These are phyloP conservation scores for Chenopodium quinoa DNA, from an alignment of 148 eudicot species.

Conservation along the genomic window DNA sequence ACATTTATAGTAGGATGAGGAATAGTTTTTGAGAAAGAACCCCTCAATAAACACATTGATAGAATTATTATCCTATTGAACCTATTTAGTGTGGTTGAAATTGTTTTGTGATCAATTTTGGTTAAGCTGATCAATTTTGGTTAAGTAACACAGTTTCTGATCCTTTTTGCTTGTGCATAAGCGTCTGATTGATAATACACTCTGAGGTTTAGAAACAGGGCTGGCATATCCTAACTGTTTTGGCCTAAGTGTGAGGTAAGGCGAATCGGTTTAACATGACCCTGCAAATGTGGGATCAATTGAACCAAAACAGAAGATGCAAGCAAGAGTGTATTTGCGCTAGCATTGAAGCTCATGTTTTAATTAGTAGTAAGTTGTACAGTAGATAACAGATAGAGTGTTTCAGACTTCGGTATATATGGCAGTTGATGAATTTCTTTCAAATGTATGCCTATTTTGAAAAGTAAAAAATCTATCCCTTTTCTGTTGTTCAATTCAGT, in stretches of 20 bases:
- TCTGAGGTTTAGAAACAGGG: background rate
- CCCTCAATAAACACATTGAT: slow-evolving; percentile 14
- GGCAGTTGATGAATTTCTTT: background rate
- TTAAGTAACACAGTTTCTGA: background rate
- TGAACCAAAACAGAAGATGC: background rate
- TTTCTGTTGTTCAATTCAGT: background rate
- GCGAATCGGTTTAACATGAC: background rate
- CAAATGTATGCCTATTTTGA: background rate
- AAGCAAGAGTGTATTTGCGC: background rate
- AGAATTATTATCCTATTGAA: background rate
- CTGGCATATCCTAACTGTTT: background rate
- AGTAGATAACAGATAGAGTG: background rate
- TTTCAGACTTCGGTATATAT: background rate
- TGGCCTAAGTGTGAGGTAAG: background rate
- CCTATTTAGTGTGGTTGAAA: background rate
- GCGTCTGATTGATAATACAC: background rate
- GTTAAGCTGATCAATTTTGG: background rate
- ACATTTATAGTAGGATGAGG: slow-evolving; percentile 2
- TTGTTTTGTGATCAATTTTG: slow-evolving; percentile 6
- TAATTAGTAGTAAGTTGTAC: background rate
- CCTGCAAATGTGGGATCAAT: background rate
- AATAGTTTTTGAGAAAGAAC: background rate
- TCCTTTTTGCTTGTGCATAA: background rate
- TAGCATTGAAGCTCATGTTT: background rate
- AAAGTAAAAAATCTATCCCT: too few species aligned